These are phyloP conservation scores for Cercospora berteroae DNA, from an alignment of 2,329 filamentous ascomycete species.

Conservation along the genomic window DNA sequence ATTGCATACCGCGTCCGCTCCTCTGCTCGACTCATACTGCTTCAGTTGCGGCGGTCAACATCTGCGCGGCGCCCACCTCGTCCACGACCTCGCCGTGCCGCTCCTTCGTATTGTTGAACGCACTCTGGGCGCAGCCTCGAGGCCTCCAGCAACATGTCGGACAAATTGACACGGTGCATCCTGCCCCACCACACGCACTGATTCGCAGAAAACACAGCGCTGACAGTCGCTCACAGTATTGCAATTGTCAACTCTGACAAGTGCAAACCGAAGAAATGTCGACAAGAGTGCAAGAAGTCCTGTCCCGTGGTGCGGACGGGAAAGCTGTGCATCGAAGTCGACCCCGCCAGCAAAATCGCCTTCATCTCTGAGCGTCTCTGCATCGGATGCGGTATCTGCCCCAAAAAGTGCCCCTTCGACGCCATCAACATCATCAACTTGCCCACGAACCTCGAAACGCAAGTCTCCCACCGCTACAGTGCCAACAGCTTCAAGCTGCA, in stretches of 20 bases:
- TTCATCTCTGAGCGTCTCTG: conserved; percentile 96
- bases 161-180: conserved; percentile 81
- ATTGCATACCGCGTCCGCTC: not conserved
- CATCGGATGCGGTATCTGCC: conserved; percentile 98
- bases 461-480: conserved; percentile 97
- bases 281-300: conserved; percentile 93
- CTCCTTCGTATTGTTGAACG: conserved; percentile 12
- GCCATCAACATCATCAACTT: conserved; percentile 99
- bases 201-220: not conserved
- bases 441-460: conserved; percentile 96
- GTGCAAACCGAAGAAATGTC: conserved; percentile 73
- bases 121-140: conserved; percentile 5
- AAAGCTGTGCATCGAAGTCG: conserved; percentile 96
- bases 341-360: conserved; percentile 82
- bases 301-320: conserved; percentile 96
- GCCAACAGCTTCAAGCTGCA: conserved; percentile 99
- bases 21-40: not conserved
- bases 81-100: not conserved
- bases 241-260: conserved; percentile 99
- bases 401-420: conserved; percentile 98
- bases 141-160: conserved; percentile 64
- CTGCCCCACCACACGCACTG: not conserved
- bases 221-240: conserved; percentile 61
- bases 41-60: not conserved
- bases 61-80: not conserved